Evolutionary conservation across 805 yeast genomes (phyloP).

Genomic region (Candida sonorensis): DNA sequence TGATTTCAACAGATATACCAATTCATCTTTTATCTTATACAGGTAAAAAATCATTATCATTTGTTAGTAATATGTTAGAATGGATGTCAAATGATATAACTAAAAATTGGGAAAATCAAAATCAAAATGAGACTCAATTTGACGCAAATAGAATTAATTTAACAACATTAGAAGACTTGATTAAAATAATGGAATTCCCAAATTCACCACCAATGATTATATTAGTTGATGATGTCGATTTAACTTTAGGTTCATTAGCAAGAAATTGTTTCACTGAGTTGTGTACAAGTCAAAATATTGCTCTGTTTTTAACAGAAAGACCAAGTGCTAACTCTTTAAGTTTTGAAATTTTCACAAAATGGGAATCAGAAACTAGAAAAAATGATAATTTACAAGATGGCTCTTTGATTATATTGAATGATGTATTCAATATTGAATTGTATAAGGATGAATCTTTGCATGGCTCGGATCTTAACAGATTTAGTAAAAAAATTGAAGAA

Average conservation of each 20-base stretch:
- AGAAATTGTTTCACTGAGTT: conserved; percentile 45
- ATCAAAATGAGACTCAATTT: conserved; percentile 68
- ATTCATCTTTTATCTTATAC: conserved; percentile 71
- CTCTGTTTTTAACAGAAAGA: conserved; percentile 70
- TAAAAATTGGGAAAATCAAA: conserved; percentile 73
- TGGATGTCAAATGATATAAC: conserved; percentile 93
- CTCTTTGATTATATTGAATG: conserved; percentile 46
- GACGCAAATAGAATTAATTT: conserved; percentile 53
- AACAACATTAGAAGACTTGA: conserved; percentile 48
- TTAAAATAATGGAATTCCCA: too few species aligned
- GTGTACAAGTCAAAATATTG: conserved; percentile 58
- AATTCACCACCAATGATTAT: conserved; percentile 68
- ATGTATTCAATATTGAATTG: conserved; percentile 29
- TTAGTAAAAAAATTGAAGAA: conserved; percentile 37
- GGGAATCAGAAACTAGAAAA: conserved; percentile 39
- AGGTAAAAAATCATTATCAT: conserved; percentile 69
- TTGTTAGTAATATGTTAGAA: conserved; percentile 85
- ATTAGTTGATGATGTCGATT: conserved; percentile 63
- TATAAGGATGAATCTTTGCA: conserved; percentile 41
- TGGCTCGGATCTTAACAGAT: conserved; percentile 44
- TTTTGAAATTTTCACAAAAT: conserved; percentile 42
- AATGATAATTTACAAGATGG: conserved; percentile 49
- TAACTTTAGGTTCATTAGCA: conserved; percentile 58
- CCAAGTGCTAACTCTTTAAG: conserved; percentile 43
- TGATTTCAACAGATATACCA: conserved; percentile 39